Conservation (phyloP, 345 rosid species). For the Eucalyptus caleyi region DNA sequence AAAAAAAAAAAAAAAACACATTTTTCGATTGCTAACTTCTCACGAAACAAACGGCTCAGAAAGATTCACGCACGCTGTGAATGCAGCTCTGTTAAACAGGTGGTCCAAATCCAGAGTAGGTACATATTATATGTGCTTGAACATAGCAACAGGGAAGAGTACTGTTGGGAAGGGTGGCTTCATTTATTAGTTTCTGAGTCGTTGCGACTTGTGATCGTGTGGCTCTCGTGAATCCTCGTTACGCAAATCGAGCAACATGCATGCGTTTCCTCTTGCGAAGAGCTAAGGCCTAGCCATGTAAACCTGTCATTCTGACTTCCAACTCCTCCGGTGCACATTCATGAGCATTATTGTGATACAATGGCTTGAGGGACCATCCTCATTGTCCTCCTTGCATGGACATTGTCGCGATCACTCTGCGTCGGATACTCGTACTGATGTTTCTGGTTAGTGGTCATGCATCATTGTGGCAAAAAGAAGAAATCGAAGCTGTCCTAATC, state of each 20-base stretch:
- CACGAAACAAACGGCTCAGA: background rate
- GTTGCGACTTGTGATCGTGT: background rate
- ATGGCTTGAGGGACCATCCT: background rate
- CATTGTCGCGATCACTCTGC: background rate
- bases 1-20: no score
- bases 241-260: background rate
- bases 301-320: background rate
- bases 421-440: background rate
- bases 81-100: background rate
- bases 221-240: background rate
- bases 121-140: background rate
- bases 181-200: background rate
- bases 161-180: background rate
- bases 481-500: background rate
- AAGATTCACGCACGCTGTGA: background rate
- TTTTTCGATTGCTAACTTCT: background rate
- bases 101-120: background rate
- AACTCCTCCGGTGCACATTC: background rate
- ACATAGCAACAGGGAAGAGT: background rate
- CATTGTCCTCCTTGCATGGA: background rate
- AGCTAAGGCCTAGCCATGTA: background rate
- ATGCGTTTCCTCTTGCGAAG: background rate
- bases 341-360: background rate
- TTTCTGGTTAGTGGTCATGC: background rate
- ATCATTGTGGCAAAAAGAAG: background rate